Conservation (phyloP, 208 protist genomes). For the Angomonas desouzai region DNA sequence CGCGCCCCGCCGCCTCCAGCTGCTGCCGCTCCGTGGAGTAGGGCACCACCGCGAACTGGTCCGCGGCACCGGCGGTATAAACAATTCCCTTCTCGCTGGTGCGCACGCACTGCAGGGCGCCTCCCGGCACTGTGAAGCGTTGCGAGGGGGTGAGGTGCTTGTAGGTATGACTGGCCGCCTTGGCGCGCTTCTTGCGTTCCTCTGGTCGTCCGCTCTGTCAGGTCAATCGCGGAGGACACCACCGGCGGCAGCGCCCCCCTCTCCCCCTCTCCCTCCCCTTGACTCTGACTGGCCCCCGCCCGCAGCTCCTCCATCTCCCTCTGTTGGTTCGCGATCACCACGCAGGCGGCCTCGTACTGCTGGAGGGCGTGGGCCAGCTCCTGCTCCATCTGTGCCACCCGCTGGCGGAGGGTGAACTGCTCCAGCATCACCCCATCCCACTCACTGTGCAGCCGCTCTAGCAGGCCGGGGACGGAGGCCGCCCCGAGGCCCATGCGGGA, state of each 20-base stretch:
- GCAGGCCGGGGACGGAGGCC: conserved; percentile 89
- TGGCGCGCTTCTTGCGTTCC: conserved; percentile 32
- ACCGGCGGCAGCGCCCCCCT: conserved; percentile 29
- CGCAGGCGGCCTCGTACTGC: conserved; percentile 98
- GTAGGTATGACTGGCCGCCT: conserved; percentile 11
- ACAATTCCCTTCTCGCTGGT: conserved; percentile 10
- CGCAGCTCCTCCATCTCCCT: conserved; percentile 50
- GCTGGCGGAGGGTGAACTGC: conserved; percentile 94
- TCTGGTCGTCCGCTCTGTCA: conserved; percentile 30
- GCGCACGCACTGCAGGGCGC: neutral
- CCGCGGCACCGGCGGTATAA: conserved; percentile 22
- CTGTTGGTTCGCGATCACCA: conserved; percentile 96
- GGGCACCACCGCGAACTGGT: conserved; percentile 31
- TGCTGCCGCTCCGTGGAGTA: conserved; percentile 26
- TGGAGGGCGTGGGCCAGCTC: conserved; percentile 97
- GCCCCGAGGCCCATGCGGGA: conserved; percentile 23
- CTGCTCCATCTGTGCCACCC: conserved; percentile 87
- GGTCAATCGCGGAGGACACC: conserved; percentile 32
- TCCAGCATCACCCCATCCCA: conserved; percentile 99
- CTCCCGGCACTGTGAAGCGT: conserved; percentile 1
- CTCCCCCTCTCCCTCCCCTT: conserved; percentile 10
- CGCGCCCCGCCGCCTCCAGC: conserved; percentile 31
- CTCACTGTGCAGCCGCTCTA: conserved; percentile 96
- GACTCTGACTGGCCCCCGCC: neutral
- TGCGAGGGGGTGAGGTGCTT: conserved; percentile 12